These are phyloP conservation scores for Trichoderma brevicompactum DNA, from an alignment of 2,329 filamentous ascomycete genomes.

Conservation along the genomic window DNA sequence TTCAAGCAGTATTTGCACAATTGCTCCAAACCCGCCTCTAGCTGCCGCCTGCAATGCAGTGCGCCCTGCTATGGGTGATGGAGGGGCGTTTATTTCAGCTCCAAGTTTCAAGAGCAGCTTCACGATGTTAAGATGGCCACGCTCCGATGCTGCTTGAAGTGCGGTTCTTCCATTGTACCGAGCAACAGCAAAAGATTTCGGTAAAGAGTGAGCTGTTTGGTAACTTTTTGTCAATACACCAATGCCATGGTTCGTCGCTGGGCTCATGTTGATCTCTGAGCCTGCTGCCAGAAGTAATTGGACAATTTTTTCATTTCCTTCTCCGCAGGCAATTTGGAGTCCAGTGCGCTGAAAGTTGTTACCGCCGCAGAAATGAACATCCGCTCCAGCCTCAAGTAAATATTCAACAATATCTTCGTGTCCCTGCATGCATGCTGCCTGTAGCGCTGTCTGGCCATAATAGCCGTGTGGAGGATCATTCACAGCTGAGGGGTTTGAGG, in stretches of 20 bases:
- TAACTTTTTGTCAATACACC: neutral
- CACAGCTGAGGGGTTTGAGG: conserved; percentile 35
- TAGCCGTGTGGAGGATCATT: conserved; percentile 42
- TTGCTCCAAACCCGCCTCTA: conserved; percentile 33
- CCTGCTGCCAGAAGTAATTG: conserved; percentile 21
- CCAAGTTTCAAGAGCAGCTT: conserved; percentile 33
- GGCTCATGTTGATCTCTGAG: conserved; percentile 18
- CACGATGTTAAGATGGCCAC: conserved; percentile 27
- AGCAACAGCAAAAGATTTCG: conserved; percentile 12
- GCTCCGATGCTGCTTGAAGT: conserved; percentile 30
- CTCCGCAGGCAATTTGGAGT: conserved; percentile 45
- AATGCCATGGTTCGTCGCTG: conserved; percentile 12
- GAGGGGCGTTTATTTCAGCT: conserved; percentile 41
- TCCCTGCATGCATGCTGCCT: conserved; percentile 41
- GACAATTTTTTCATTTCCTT: conserved; percentile 32
- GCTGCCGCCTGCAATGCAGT: conserved; percentile 45
- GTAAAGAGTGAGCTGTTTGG: neutral
- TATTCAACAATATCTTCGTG: conserved; percentile 35
- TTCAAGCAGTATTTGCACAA: conserved; percentile 36
- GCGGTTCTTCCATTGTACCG: conserved; percentile 25
- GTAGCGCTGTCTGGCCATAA: conserved; percentile 45
- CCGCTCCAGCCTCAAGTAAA: conserved; percentile 36
- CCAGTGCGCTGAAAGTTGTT: conserved; percentile 46
- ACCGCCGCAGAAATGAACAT: conserved; percentile 30
- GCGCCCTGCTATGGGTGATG: conserved; percentile 19